Percentiles rank a stretch among this genome's conserved stretches.
These are phyloP conservation scores for Xylaria sp. DNA, from an alignment of 495 filamentous ascomycete species.

Conservation along the genomic window DNA sequence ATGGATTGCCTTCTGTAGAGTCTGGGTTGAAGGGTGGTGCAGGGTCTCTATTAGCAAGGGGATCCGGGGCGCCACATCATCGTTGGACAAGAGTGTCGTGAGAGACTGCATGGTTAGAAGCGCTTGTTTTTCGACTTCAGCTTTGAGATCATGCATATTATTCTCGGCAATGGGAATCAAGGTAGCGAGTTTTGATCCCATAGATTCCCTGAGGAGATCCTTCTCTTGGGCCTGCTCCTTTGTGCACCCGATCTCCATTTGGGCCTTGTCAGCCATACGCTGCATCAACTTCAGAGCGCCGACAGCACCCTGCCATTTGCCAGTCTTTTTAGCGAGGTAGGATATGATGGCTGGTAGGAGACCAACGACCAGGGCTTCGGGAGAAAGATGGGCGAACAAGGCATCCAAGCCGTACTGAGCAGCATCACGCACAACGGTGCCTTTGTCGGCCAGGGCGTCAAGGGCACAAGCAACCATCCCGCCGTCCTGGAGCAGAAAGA, in stretches of 20 bases:
- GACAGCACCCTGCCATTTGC: slow-evolving; percentile 95
- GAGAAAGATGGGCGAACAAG: slow-evolving; percentile 76
- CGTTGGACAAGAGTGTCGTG: slow-evolving; percentile 91
- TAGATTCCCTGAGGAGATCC: slow-evolving; percentile 85
- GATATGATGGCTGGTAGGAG: slow-evolving; percentile 74
- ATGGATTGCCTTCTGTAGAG: slow-evolving; percentile 92
- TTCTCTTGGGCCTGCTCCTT: slow-evolving; percentile 83
- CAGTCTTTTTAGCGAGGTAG: slow-evolving; percentile 79
- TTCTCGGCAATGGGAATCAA: slow-evolving; percentile 91
- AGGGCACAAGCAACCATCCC: slow-evolving; percentile 75
- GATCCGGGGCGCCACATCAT: slow-evolving; percentile 93
- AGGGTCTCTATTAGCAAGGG: slow-evolving; percentile 94
- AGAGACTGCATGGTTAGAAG: slow-evolving; percentile 89
- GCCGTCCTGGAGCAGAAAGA: slow-evolving; percentile 81
- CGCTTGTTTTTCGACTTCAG: slow-evolving; percentile 87
- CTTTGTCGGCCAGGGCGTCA: slow-evolving; percentile 91
- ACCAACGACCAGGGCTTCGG: slow-evolving; percentile 81
- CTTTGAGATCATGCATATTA: slow-evolving; percentile 96
- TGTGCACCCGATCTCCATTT: slow-evolving; percentile 77
- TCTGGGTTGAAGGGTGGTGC: slow-evolving; percentile 89
- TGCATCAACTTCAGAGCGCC: slow-evolving; percentile 83
- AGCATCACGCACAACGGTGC: slow-evolving; percentile 82
- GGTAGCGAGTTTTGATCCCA: slow-evolving; percentile 89
- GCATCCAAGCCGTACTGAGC: slow-evolving; percentile 95
- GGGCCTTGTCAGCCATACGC: slow-evolving; percentile 90